phyloP scores from a whole-genome alignment of 2,329 filamentous ascomycete genomes.

The Diplodia intermedia region DNA sequence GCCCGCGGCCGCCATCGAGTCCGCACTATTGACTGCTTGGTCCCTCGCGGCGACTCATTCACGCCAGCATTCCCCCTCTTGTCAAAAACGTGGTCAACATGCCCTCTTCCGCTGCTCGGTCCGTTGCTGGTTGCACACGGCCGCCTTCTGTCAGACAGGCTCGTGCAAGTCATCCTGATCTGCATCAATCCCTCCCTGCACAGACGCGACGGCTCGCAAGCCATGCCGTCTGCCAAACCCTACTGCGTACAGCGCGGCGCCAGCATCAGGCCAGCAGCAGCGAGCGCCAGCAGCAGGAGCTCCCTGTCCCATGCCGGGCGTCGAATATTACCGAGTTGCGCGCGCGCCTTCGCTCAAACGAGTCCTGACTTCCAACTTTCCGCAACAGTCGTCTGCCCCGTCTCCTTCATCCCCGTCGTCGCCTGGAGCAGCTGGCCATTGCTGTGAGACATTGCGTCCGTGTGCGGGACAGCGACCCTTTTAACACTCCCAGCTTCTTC shows the following conservation, averaged over 20 bases:
- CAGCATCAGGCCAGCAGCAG: not conserved
- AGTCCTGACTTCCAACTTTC: constrained; percentile 27
- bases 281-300: not conserved
- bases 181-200: constrained; percentile 30
- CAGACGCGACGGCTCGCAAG: constrained; percentile 26
- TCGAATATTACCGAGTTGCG: constrained; percentile 26
- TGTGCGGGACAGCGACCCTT: constrained; percentile 22
- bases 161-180: constrained; percentile 33
- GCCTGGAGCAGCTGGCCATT: constrained; percentile 23
- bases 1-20: constrained; percentile 21
- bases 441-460: constrained; percentile 26
- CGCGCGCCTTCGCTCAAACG: constrained; percentile 26
- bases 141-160: constrained; percentile 12
- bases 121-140: constrained; percentile 13
- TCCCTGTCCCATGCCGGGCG: constrained; percentile 21
- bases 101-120: constrained; percentile 1
- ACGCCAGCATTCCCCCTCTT: constrained; percentile 26
- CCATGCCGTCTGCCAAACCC: constrained; percentile 16
- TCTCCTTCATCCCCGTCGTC: constrained; percentile 23
- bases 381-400: constrained; percentile 20
- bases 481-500: constrained; percentile 3
- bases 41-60: constrained; percentile 15
- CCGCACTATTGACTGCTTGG: constrained; percentile 20
- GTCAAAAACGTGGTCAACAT: constrained; percentile 17
- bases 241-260: not conserved